Evolutionary conservation across 179 eudicot genomes (phyloP).

Genomic region (Beta macrorhiza): DNA sequence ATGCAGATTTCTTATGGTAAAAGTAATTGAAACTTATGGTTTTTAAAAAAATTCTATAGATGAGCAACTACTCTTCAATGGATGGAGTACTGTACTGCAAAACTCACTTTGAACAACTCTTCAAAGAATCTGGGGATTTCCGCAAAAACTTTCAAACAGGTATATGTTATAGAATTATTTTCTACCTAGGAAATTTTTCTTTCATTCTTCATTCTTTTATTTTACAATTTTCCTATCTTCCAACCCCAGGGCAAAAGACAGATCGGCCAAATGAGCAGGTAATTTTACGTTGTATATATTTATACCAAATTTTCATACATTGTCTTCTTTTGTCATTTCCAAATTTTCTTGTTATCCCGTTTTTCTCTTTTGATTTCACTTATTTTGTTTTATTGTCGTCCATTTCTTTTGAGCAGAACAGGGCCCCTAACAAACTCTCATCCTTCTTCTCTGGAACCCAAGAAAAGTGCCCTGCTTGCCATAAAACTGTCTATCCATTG

Average conservation of each 20-base stretch:
- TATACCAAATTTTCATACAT: not conserved
- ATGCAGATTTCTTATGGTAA: not conserved
- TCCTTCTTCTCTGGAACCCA: conserved; percentile 82
- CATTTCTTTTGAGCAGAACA: conserved; percentile 34
- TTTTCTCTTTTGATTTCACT: not conserved
- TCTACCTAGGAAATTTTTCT: not conserved
- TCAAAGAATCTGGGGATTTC: conserved; percentile 63
- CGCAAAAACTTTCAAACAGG: conserved; percentile 44
- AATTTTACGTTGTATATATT: conserved; percentile 1
- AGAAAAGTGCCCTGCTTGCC: conserved; percentile 84
- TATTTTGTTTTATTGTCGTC: not conserved
- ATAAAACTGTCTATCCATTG: conserved; percentile 81
- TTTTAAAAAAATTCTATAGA: conserved; percentile 31
- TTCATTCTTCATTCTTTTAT: not conserved
- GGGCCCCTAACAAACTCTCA: conserved; percentile 62
- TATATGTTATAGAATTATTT: conserved; percentile 1
- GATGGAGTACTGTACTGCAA: conserved; percentile 85
- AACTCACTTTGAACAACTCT: conserved; percentile 85
- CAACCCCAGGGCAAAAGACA: conserved; percentile 27
- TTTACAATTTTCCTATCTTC: not conserved
- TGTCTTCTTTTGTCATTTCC: not conserved
- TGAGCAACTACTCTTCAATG: conserved; percentile 73
- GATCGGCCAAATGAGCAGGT: conserved; percentile 37
- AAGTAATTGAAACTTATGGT: not conserved
- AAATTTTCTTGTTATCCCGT: not conserved